Evolutionary conservation across 1,284 basidiomycete species (phyloP).

Genomic region (Dichomitus squalens): DNA sequence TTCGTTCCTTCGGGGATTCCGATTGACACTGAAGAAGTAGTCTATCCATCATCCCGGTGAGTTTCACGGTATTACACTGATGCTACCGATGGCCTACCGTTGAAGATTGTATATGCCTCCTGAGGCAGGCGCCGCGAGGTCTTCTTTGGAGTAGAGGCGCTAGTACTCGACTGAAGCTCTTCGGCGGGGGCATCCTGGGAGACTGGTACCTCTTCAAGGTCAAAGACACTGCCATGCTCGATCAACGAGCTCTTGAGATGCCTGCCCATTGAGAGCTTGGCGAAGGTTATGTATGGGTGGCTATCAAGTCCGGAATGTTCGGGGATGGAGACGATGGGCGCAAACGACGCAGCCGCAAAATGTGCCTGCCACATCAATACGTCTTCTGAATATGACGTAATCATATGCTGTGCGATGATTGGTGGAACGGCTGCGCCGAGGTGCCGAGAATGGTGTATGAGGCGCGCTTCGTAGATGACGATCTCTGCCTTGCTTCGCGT

Average conservation of each 20-base stretch:
- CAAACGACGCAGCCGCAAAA: background rate
- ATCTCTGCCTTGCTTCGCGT: too few relatives aligned
- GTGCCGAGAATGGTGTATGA: too few relatives aligned
- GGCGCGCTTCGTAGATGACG: too few relatives aligned
- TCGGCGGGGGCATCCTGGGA: background rate
- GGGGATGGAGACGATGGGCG: background rate
- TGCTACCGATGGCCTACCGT: background rate
- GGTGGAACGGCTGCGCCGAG: too few relatives aligned
- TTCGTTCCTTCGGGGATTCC: background rate
- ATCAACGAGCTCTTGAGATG: background rate
- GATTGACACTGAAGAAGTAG: background rate
- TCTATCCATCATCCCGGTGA: background rate
- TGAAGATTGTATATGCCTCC: background rate
- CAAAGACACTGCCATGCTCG: background rate
- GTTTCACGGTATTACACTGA: background rate
- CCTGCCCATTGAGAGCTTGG: background rate
- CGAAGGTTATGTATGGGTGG: background rate
- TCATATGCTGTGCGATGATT: too few relatives aligned
- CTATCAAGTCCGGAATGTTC: background rate
- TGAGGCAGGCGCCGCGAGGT: background rate
- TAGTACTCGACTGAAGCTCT: background rate
- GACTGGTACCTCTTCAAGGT: background rate
- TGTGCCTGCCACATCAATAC: background rate
- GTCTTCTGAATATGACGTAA: background rate
- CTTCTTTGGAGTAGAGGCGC: too few relatives aligned